Base-by-base conservation (phyloP, 306 rosid species). In the cucumber (Cucumis sativus) region DNA sequence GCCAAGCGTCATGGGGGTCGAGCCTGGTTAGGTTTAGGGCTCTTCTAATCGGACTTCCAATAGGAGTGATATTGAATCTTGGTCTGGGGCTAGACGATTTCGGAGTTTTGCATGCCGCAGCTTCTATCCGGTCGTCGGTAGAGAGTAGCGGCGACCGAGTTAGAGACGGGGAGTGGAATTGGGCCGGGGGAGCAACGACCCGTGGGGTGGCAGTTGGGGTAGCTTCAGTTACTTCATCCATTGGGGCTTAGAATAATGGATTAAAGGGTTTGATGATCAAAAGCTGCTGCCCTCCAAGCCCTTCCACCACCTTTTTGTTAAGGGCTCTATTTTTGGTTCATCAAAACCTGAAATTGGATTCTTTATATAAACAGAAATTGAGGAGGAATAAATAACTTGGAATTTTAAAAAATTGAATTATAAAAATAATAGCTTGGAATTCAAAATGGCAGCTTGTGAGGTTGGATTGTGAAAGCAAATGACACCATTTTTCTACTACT, bases 1-100 rank as follows among this genome's bases (percentile, higher is more conserved):
- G 88, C 91, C 91, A 87, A 1, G 91, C 87, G 39, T 87, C 91
- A 18, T 79, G 25, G 1, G 75, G 75, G 54, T 78, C 80, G 43
- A 78, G 65, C 55, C 45, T 57, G 1, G 80, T 81, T 3, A 81
- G 71, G 14, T 67, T 40, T 21, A 67, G 62, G 49, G 77, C 77
- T 59, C 62, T 58, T 61, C 70, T 56, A 20, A 81, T 54, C 28
- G 83, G 83, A 23, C 71, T 80, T 55, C 52, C 80, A 25, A 65
- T 64, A 2, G 83, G 83, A 41, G 76, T 75, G 41, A 80, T 64
- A 15, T 71, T 49, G 59, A 75, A 25, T 20, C 75, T 43, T 9
- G 83, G 83, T 5, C 33, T 65, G 3, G 77, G 76, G 20, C 79
- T 75, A 0, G 83, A 61, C 17, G 75, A 35, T 51, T 52, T 74